Base-by-base conservation (phyloP, 176 grass and related monocot species). In the Cymbopogon citratus region DNA sequence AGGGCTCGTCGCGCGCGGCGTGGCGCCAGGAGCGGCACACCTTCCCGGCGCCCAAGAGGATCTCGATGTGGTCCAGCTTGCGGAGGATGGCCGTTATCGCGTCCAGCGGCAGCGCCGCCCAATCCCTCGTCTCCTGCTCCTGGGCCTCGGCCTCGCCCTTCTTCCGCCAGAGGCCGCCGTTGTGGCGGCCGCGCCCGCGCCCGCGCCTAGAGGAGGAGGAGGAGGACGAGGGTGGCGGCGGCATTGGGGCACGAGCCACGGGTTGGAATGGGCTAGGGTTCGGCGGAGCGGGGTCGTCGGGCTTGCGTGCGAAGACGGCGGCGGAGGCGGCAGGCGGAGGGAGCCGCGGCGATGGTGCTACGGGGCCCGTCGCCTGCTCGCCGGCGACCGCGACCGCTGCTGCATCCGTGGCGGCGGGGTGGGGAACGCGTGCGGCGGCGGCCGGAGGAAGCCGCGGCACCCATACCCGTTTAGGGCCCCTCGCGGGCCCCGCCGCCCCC, bases 31-130 rank as follows among this genome's bases (percentile, higher is more conserved):
- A 75, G 18, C 48, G 18, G 51, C 73, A 60, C 73, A 59, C 73
- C 29, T 12, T 18, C 18, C 29, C 46, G 27, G 72, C 0, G 0
- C 74, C 74, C 74, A 76, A 3, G 41, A 75, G 73, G 49, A 75
- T 75, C 48, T 75, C 73, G 49, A 75, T 2, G 73, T 34, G 48
- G 48, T 57, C 73, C 10, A 75, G 71, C 71, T 27, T 74, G 45
- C 14, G 1, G 45, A 74, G 27, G 71, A 74, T 28, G 40, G 27
- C 45, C 8, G 44, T 3, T 4, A 74, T 28, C 13, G 71, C 45
- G 27, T 52, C 71, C 1, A 31, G 71, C 3, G 71, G 71, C 45
- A 74, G 71, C 45, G 27, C 45, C 45, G 71, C 25, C 71, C 45
- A 74, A 45, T 52, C 44, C 71, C 71, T 33, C 71, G 8, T 28